Evolutionary conservation across 2,329 filamentous ascomycete species (phyloP).

Genomic region (Coleophoma cylindrospora): DNA sequence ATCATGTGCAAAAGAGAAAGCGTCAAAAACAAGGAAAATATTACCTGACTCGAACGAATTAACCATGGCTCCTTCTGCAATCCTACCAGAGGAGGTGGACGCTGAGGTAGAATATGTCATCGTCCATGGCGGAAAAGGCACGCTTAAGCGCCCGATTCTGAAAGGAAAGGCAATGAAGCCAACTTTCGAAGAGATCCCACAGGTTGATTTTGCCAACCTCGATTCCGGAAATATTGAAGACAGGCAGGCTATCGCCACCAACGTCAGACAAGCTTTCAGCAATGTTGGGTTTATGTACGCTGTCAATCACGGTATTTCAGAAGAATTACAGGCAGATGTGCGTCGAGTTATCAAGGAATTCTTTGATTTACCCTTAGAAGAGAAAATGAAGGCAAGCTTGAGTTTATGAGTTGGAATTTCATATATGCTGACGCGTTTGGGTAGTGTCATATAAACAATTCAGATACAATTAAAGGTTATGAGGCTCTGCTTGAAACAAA

Average conservation of each 20-base stretch:
- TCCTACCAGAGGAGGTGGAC: too few species aligned
- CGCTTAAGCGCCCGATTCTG: too few species aligned
- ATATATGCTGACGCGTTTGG: too few species aligned
- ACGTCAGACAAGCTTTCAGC: neutral
- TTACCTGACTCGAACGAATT: too few species aligned
- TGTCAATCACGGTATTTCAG: conserved; percentile 31
- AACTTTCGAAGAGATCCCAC: too few species aligned
- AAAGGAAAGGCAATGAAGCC: too few species aligned
- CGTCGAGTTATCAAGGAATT: conserved; percentile 8
- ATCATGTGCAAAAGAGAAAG: too few species aligned
- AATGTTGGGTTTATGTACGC: conserved; percentile 35
- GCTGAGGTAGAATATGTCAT: too few species aligned
- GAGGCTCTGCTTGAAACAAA: conserved; percentile 34
- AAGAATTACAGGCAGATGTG: conserved; percentile 14
- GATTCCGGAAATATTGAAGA: neutral
- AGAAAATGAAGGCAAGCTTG: conserved; percentile 30
- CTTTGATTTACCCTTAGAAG: conserved; percentile 12
- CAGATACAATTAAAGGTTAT: conserved; percentile 29
- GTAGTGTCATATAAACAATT: conserved; percentile 13
- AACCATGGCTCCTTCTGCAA: too few species aligned
- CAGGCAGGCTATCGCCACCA: neutral
- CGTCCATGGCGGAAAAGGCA: too few species aligned
- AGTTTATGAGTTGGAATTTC: neutral
- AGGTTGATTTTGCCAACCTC: neutral
- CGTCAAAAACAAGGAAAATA: too few species aligned